These are phyloP conservation scores for Nitzschia putrida DNA, from an alignment of 108 stramenopile species.

Conservation along the genomic window DNA sequence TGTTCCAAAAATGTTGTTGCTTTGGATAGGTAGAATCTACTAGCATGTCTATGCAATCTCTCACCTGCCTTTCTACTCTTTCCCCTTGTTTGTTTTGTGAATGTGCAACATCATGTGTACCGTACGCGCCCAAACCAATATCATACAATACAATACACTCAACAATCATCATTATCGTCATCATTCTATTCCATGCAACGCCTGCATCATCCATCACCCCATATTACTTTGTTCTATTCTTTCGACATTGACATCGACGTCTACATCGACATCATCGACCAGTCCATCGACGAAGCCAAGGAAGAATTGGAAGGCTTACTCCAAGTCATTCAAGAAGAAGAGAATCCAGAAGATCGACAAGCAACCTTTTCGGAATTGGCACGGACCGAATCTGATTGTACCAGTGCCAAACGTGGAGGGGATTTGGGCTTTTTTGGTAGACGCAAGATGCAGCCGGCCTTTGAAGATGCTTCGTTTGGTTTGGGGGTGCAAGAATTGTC, in stretches of 20 bases:
- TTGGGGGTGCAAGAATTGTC: constrained; percentile 75
- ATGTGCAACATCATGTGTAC: no score
- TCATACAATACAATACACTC: no score
- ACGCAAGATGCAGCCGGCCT: constrained; percentile 78
- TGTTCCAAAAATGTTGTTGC: no score
- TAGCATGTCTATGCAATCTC: no score
- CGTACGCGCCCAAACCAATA: no score
- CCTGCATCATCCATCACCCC: no score
- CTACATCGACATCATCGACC: background rate
- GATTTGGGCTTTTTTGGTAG: constrained; percentile 86
- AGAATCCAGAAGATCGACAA: constrained; percentile 53
- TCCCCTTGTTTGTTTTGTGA: no score
- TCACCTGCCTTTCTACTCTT: no score
- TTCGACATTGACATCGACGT: background rate
- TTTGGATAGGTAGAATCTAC: no score
- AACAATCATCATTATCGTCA: no score
- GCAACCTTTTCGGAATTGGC: constrained; percentile 86
- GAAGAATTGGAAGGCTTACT: constrained; percentile 62
- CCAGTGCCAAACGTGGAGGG: constrained; percentile 78
- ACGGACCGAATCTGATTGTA: constrained; percentile 82
- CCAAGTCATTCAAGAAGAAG: constrained; percentile 55
- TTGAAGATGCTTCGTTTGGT: constrained; percentile 81
- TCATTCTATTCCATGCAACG: no score
- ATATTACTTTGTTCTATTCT: no score
- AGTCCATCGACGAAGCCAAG: constrained; percentile 68